Percentiles rank a stretch among this genome's conserved stretches.
Evolutionary conservation across 768 basidiomycete genomes (phyloP).

Genomic region (Steccherinum ochraceum): DNA sequence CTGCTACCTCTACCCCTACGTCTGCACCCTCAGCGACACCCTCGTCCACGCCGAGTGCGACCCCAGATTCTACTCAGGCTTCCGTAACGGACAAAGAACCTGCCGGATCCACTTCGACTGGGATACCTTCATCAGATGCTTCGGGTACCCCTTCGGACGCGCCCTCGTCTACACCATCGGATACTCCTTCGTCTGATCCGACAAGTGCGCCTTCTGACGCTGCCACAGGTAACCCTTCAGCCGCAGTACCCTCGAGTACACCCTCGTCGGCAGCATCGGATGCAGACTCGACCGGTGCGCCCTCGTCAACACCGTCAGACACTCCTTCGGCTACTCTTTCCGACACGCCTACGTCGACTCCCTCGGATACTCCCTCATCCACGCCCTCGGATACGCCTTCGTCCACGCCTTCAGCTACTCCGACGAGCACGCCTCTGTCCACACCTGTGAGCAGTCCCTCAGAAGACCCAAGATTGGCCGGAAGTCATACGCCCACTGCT

Average conservation of each 20-base stretch:
- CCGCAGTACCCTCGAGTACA: neutral
- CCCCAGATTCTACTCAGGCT: neutral
- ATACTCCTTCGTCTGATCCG: neutral
- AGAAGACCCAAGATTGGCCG: too few species aligned
- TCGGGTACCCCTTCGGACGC: neutral
- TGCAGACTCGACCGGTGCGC: neutral
- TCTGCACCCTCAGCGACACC: neutral
- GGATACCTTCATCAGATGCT: neutral
- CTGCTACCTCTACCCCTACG: neutral
- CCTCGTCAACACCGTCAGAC: neutral
- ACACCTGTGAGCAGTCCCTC: too few species aligned
- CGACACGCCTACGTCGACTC: too few species aligned
- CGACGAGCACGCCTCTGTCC: too few species aligned
- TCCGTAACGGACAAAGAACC: neutral
- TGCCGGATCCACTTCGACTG: neutral
- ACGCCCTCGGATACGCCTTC: too few species aligned
- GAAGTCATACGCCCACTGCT: too few species aligned
- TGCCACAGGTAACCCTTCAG: neutral
- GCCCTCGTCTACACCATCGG: neutral
- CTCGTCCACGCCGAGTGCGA: neutral
- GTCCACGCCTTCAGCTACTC: too few species aligned
- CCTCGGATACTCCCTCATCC: too few species aligned
- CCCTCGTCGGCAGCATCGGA: neutral
- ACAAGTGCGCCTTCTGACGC: neutral
- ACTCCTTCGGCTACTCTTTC: neutral